These are phyloP conservation scores for Backusella psychrophila DNA, from an alignment of 192 early-diverging fungal genomes.

Conservation along the genomic window DNA sequence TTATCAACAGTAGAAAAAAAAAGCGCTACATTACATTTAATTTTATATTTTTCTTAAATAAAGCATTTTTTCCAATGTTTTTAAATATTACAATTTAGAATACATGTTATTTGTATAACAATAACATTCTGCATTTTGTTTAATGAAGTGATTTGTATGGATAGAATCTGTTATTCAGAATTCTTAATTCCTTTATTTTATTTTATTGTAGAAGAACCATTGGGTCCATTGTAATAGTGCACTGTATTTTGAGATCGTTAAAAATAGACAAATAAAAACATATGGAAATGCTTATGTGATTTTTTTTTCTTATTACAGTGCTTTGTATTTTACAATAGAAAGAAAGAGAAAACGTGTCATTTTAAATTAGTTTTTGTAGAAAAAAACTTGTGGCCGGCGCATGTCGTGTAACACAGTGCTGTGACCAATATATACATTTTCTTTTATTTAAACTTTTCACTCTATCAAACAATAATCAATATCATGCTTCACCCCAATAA, in stretches of 20 bases:
- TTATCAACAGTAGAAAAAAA: no score
- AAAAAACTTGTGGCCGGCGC: background rate
- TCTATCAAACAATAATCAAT: background rate
- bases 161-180: background rate
- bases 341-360: background rate
- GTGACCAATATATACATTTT: background rate
- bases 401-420: background rate
- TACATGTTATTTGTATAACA: background rate
- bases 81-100: background rate
- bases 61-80: background rate
- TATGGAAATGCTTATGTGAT: background rate
- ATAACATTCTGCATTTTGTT: background rate
- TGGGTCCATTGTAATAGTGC: no score
- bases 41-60: background rate
- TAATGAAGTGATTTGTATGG: background rate
- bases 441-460: background rate
- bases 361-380: background rate
- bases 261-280: background rate
- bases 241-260: background rate
- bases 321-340: background rate
- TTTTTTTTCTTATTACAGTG: background rate
- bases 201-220: no score
- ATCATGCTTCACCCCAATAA: background rate
- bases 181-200: no score
- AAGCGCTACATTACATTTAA: no score